These are phyloP conservation scores for Russula brevipes DNA, from an alignment of 768 basidiomycete species.

Conservation along the genomic window DNA sequence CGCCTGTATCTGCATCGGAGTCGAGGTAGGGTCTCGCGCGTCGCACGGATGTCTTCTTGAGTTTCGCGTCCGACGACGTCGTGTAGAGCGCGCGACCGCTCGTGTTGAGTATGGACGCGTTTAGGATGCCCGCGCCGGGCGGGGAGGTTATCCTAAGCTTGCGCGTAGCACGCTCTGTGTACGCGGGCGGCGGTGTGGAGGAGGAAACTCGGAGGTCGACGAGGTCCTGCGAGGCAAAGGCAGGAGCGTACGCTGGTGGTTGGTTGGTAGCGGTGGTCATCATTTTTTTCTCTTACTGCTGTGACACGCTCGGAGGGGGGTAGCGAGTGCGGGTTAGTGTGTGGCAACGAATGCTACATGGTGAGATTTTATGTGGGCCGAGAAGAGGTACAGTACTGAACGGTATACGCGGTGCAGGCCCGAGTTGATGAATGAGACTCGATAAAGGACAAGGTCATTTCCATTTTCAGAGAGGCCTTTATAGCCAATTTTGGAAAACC, in stretches of 20 bases:
- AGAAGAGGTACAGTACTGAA: neutral
- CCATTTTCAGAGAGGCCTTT: slow-evolving; percentile 14
- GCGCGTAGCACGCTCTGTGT: slow-evolving; percentile 8
- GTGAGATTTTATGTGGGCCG: slow-evolving; percentile 1
- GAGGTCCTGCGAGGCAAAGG: neutral
- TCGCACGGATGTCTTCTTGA: slow-evolving; percentile 18
- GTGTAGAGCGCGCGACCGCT: slow-evolving; percentile 8
- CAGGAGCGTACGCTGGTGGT: slow-evolving; percentile 12
- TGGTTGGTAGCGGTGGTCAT: neutral
- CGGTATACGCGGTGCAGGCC: neutral
- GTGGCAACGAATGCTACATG: neutral
- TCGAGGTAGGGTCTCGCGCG: neutral
- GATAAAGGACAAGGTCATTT: slow-evolving; percentile 17
- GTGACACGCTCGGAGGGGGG: neutral
- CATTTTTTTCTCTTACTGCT: neutral
- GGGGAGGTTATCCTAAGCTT: slow-evolving; percentile 14
- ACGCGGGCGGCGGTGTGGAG: slow-evolving; percentile 14
- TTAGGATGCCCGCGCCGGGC: slow-evolving; percentile 15
- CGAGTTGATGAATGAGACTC: neutral
- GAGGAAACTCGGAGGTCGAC: neutral
- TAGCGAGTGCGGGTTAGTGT: neutral
- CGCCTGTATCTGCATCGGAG: neutral
- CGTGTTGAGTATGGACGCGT: slow-evolving; percentile 13
- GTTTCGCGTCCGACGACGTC: slow-evolving; percentile 13
- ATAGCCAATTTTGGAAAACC: slow-evolving; percentile 3